Conservation (phyloP, 75 land plant genomes). For the Pseudotsuga menziesii region DNA sequence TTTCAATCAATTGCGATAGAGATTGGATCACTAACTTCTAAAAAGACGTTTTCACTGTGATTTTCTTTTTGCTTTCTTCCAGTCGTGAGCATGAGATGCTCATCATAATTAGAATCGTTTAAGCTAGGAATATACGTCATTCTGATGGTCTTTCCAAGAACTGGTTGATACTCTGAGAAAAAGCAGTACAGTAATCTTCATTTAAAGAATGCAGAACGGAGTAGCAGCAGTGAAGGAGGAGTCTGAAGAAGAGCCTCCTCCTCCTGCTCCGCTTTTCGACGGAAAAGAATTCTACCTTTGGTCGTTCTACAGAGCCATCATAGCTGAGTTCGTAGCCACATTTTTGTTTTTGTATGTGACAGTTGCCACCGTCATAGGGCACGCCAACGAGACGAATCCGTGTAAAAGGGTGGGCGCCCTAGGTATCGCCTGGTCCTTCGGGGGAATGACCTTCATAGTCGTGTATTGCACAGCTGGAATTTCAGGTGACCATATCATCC, state of each 20-base stretch:
- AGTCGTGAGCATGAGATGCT: no score
- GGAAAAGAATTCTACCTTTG: slow-evolving; percentile 27
- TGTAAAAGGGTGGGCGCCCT: slow-evolving; percentile 44
- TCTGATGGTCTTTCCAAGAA: no score
- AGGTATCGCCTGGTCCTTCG: slow-evolving; percentile 59
- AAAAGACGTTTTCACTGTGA: no score
- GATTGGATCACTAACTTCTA: no score
- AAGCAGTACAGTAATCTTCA: no score
- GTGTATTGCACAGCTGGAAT: slow-evolving; percentile 62
- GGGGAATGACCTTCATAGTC: slow-evolving; percentile 57
- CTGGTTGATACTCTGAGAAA: no score
- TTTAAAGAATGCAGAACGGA: neutral
- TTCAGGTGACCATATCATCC: slow-evolving; percentile 25
- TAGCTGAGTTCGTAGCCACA: slow-evolving; percentile 57
- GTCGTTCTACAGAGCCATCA: slow-evolving; percentile 53
- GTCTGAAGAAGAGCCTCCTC: slow-evolving; percentile 37
- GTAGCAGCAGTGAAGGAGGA: slow-evolving; percentile 5
- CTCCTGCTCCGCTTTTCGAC: slow-evolving; percentile 39
- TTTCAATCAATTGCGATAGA: no score
- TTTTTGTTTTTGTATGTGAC: slow-evolving; percentile 46
- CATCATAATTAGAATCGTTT: no score
- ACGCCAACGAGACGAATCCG: neutral
- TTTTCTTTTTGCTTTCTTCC: no score
- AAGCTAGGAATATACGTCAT: no score
- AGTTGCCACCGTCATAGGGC: slow-evolving; percentile 47